phyloP scores from a whole-genome alignment of 768 basidiomycete species.

The Lepiota venenata region DNA sequence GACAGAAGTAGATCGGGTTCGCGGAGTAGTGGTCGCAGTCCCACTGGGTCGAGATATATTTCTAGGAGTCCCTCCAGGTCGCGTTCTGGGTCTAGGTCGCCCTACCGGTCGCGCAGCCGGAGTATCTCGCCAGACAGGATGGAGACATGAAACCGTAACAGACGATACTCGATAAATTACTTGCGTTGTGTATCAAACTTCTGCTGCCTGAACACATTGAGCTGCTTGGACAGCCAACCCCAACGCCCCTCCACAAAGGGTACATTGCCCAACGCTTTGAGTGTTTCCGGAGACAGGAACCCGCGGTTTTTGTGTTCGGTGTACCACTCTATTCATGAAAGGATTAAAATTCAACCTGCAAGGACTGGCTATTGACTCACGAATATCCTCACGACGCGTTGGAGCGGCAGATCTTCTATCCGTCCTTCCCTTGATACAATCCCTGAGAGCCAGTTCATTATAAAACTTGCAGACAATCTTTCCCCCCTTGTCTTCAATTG shows the following conservation, averaged over 20 bases:
- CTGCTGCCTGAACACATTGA: slow-evolving; percentile 54
- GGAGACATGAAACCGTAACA: slow-evolving; percentile 27
- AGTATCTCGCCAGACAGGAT: slow-evolving; percentile 60
- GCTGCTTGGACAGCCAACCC: slow-evolving; percentile 58
- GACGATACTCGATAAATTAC: slow-evolving; percentile 15
- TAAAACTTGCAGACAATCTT: slow-evolving; percentile 89
- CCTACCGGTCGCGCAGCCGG: slow-evolving; percentile 44
- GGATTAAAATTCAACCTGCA: slow-evolving; percentile 5
- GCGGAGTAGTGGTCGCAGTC: slow-evolving; percentile 18
- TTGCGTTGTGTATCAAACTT: slow-evolving; percentile 39
- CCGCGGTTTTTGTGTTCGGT: slow-evolving; percentile 70
- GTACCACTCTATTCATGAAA: slow-evolving; percentile 63
- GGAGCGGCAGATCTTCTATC: slow-evolving; percentile 77
- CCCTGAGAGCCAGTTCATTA: slow-evolving; percentile 80
- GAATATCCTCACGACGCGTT: slow-evolving; percentile 80
- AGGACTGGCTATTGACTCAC: slow-evolving; percentile 40
- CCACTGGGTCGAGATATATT: slow-evolving; percentile 52
- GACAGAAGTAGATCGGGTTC: slow-evolving; percentile 25
- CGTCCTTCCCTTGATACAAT: slow-evolving; percentile 67
- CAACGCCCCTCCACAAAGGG: slow-evolving; percentile 71
- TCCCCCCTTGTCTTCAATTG: slow-evolving; percentile 81
- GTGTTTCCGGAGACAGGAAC: slow-evolving; percentile 61
- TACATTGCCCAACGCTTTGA: slow-evolving; percentile 43
- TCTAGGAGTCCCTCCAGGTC: slow-evolving; percentile 66
- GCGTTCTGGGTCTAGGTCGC: slow-evolving; percentile 39